Conservation (phyloP, 441 rosid species). For the Metrosideros polymorpha region DNA sequence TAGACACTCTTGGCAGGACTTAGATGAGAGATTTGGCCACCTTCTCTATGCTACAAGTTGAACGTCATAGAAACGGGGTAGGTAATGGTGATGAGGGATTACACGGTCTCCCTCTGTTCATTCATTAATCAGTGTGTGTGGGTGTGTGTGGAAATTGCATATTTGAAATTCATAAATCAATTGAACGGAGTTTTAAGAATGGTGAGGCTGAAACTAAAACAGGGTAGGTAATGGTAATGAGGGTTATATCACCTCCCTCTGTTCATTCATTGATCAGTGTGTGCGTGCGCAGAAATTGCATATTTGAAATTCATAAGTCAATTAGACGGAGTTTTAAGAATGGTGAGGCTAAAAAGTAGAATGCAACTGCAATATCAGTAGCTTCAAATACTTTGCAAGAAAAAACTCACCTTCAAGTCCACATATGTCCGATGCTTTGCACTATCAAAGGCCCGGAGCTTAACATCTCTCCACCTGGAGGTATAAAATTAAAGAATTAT, state of each 20-base stretch:
- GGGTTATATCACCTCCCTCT: not conserved
- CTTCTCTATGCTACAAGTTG: not conserved
- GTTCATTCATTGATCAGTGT: not conserved
- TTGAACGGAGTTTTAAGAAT: not conserved
- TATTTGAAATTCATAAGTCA: not conserved
- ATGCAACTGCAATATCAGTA: not conserved
- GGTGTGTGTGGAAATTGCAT: not conserved
- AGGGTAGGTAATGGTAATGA: not conserved
- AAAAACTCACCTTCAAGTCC: slow-evolving; percentile 73
- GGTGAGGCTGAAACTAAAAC: not conserved
- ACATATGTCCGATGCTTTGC: slow-evolving; percentile 96
- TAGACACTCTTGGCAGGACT: not conserved
- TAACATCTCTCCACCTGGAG: slow-evolving; percentile 95
- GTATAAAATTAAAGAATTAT: not conserved
- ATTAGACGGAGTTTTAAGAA: not conserved
- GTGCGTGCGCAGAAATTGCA: not conserved
- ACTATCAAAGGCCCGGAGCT: slow-evolving; percentile 72
- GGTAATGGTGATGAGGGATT: not conserved
- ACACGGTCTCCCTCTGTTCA: not conserved
- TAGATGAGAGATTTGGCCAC: not conserved
- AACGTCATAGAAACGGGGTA: not conserved
- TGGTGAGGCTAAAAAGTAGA: not conserved
- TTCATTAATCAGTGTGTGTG: not conserved
- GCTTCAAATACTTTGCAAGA: not conserved
- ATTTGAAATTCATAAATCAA: not conserved